phyloP scores from a whole-genome alignment of 805 yeast genomes.

The Wickerhamomyces kurtzmanii region DNA sequence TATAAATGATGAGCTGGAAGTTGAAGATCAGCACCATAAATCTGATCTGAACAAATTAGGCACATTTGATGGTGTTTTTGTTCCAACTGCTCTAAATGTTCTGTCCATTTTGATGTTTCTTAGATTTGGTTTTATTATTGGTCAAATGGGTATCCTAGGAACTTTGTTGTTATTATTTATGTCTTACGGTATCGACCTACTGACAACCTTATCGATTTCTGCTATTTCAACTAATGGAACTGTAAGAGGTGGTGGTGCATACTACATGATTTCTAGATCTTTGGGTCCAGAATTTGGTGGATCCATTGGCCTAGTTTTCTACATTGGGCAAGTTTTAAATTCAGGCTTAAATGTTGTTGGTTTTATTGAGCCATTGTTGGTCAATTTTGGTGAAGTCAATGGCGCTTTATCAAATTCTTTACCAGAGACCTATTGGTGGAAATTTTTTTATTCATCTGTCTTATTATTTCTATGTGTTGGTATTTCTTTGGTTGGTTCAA shows the following conservation, averaged over 20 bases:
- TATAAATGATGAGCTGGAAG: conserved; percentile 19
- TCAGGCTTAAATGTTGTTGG: conserved; percentile 93
- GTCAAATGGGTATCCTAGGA: conserved; percentile 88
- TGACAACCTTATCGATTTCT: conserved; percentile 84
- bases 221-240: conserved; percentile 98
- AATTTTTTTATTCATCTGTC: conserved; percentile 60
- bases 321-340: conserved; percentile 88
- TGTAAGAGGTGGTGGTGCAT: conserved; percentile 97
- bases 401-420: conserved; percentile 50
- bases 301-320: conserved; percentile 90
- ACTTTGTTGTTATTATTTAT: conserved; percentile 54
- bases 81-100: conserved; percentile 90
- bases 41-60: conserved; percentile 50
- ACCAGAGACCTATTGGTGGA: conserved; percentile 65
- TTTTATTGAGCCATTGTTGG: conserved; percentile 80
- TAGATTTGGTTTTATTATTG: conserved; percentile 90
- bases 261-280: conserved; percentile 91
- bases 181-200: conserved; percentile 71
- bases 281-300: conserved; percentile 99
- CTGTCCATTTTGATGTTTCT: conserved; percentile 90
- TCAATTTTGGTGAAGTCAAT: conserved; percentile 55
- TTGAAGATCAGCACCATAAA: too few species aligned
- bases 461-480: conserved; percentile 64
- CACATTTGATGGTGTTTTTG: conserved; percentile 82
- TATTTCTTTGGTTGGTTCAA: conserved; percentile 73